Conservation (phyloP, 1,139 yeast genomes). For the Taphrina sp. region DNA sequence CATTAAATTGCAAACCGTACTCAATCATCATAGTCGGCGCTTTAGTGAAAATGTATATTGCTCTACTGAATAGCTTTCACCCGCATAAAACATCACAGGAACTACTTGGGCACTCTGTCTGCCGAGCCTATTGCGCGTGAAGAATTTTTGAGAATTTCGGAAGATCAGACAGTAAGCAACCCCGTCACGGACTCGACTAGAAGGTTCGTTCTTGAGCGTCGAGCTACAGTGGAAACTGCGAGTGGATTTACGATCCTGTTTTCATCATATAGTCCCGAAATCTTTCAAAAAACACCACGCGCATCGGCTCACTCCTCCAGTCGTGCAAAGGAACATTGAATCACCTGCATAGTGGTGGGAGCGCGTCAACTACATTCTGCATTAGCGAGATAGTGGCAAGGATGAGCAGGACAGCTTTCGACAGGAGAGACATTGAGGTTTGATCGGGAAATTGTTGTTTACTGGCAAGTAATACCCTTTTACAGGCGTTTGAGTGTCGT, state of each 20-base stretch:
- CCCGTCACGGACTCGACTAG: constrained; percentile 32
- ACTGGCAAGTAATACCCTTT: constrained; percentile 33
- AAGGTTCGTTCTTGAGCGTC: constrained; percentile 31
- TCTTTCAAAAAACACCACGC: too few relatives aligned
- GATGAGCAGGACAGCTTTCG: not conserved
- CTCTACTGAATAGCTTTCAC: too few relatives aligned
- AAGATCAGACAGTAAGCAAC: constrained; percentile 32
- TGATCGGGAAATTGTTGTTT: constrained; percentile 30
- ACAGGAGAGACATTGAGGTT: not conserved
- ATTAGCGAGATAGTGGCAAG: not conserved
- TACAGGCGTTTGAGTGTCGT: constrained; percentile 29
- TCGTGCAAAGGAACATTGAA: too few relatives aligned
- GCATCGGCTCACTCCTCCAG: too few relatives aligned
- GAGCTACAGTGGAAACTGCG: constrained; percentile 34
- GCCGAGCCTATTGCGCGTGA: too few relatives aligned
- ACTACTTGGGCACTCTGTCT: too few relatives aligned
- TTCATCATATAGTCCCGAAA: constrained; percentile 9
- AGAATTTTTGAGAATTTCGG: too few relatives aligned
- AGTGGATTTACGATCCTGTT: constrained; percentile 30
- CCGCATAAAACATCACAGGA: too few relatives aligned
- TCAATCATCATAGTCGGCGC: too few relatives aligned
- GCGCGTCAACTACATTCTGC: not conserved
- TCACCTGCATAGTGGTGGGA: too few relatives aligned
- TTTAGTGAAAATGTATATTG: too few relatives aligned
- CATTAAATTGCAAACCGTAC: too few relatives aligned